Evolutionary conservation across 148 eudicot species (phyloP).

Genomic region (Polygonum aviculare): DNA sequence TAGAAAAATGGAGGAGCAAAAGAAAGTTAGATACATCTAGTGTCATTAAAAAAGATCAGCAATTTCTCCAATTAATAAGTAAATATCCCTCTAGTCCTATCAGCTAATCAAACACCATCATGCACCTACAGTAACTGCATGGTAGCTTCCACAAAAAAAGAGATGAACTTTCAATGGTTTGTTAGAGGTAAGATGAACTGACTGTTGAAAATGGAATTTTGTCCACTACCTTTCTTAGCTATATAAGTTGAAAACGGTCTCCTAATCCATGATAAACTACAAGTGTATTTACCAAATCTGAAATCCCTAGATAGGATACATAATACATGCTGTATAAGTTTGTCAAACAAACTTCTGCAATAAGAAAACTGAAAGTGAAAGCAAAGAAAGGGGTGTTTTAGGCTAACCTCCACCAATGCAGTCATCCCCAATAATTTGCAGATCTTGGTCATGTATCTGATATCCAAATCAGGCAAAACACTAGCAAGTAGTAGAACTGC

Average conservation of each 20-base stretch:
- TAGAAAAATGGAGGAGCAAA: neutral
- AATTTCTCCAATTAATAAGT: neutral
- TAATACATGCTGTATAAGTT: neutral
- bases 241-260: neutral
- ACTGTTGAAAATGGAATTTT: neutral
- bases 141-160: too few relatives aligned
- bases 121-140: neutral
- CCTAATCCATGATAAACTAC: neutral
- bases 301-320: neutral
- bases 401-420: constrained; percentile 71
- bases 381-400: neutral
- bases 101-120: neutral
- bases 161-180: neutral
- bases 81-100: neutral
- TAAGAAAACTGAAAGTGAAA: neutral
- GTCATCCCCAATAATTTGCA: constrained; percentile 78
- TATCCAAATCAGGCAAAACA: constrained; percentile 71
- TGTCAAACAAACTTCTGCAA: neutral
- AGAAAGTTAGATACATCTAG: neutral
- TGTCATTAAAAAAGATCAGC: neutral
- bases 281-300: neutral
- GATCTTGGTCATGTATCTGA: constrained; percentile 73
- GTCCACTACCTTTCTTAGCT: neutral
- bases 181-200: neutral
- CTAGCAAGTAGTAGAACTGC: constrained; percentile 83